phyloP scores from a whole-genome alignment of 2,329 filamentous ascomycete genomes.

The Sporothrix globosa region DNA sequence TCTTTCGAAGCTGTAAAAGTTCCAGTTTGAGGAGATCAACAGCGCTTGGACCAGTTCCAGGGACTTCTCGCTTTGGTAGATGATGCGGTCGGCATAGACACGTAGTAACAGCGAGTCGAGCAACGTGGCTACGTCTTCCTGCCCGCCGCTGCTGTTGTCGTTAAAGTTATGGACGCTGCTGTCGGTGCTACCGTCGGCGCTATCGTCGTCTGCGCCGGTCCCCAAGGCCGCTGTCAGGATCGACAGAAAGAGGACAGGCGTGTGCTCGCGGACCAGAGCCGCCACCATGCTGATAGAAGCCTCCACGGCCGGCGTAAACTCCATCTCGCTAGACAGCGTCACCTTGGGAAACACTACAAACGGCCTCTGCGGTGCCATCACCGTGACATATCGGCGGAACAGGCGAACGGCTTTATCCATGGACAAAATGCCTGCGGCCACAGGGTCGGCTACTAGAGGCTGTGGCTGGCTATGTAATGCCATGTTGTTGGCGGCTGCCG shows the following conservation, averaged over 20 bases:
- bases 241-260: constrained; percentile 32
- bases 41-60: constrained; percentile 35
- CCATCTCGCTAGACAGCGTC: not conserved
- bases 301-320: constrained; percentile 10
- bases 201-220: constrained; percentile 14
- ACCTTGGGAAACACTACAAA: constrained; percentile 34
- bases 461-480: not conserved
- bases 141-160: not conserved
- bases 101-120: constrained; percentile 31
- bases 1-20: constrained; percentile 23
- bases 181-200: not conserved
- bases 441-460: constrained; percentile 22
- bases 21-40: constrained; percentile 34
- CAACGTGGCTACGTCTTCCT: not conserved
- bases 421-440: constrained; percentile 30
- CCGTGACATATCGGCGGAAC: constrained; percentile 30
- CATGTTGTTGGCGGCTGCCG: not conserved
- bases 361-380: constrained; percentile 34
- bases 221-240: constrained; percentile 30
- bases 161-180: not conserved
- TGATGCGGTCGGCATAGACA: constrained; percentile 31
- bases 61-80: constrained; percentile 29
- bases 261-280: constrained; percentile 21
- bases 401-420: constrained; percentile 30
- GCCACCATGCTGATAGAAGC: constrained; percentile 16